Base-by-base conservation (phyloP, 2,329 filamentous ascomycete genomes). In the Calycina marina region DNA sequence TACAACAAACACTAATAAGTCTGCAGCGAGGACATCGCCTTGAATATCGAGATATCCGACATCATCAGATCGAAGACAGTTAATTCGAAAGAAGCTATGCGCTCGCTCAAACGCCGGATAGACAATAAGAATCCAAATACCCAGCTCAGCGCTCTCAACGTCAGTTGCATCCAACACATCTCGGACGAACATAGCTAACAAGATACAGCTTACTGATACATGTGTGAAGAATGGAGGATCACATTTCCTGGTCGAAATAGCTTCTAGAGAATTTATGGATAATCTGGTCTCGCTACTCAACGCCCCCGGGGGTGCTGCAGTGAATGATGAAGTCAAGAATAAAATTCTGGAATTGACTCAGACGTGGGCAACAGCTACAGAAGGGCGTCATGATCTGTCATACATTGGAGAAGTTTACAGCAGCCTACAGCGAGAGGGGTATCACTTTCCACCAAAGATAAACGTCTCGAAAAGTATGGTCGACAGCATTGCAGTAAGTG, bases 1-100 rank as follows among this genome's bases (percentile, higher is more conserved):
- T n/a, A n/a, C n/a, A n/a, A n/a, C n/a, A n/a, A n/a, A n/a, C n/a
- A n/a, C n/a, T n/a, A n/a, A n/a, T n/a, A n/a, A n/a, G n/a, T n/a
- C n/a, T n/a, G n/a, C 48, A 92, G 84, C 46, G 86, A 98, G 60
- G 88, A 98, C 53, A 96, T 98, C 55, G 80, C 90, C 25, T 72
- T 94, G 46, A 96, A 96, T 56, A 76, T 98, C 51, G 90, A 98
- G 59, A 96, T 98, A 48, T 94, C 88, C 56, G 90, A 98, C 62
- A 67, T 93, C 47, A 94, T 98, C 57, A 75, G 90, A 48, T 96
- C 86, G 51, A 96, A 96, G 64, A 93, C 85, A 12, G 88, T 98
- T 31, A 85, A 86, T 56, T 88, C 90, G 33, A 94, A 88, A 58
- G 90, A 98, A 59, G 90, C 90, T 40, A 98, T 98, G 90, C 82